A percentile compares a stretch with the other conserved stretches of the same genome.
Conservation (phyloP, 768 basidiomycete species). For the Lactifluus subvellereus region DNA sequence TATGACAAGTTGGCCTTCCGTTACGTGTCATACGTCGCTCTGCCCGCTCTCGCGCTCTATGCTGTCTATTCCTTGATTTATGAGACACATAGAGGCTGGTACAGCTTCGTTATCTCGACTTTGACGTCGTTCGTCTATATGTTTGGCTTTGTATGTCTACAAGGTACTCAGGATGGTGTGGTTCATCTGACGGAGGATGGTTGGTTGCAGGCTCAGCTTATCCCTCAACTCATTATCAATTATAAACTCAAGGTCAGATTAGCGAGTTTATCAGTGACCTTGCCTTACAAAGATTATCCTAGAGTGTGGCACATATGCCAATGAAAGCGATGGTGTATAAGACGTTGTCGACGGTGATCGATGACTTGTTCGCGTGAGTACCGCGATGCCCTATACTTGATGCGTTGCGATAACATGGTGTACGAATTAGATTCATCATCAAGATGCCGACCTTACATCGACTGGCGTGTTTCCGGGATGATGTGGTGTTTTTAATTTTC, state of each 20-base stretch:
- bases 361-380: conserved; percentile 85
- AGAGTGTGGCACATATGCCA: conserved; percentile 97
- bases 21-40: conserved; percentile 86
- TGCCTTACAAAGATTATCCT: conserved; percentile 14
- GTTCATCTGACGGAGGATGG: conserved; percentile 18
- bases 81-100: conserved; percentile 89
- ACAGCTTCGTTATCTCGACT: conserved; percentile 91
- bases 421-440: conserved; percentile 71
- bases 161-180: conserved; percentile 20
- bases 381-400: conserved; percentile 12
- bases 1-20: conserved; percentile 92
- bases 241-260: conserved; percentile 83
- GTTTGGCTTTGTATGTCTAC: conserved; percentile 88
- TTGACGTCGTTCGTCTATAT: conserved; percentile 91
- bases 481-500: conserved; percentile 87
- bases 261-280: conserved; percentile 1
- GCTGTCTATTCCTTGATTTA: conserved; percentile 76
- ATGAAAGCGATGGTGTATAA: conserved; percentile 99
- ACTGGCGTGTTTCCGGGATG: conserved; percentile 85
- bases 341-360: conserved; percentile 82
- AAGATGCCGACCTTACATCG: conserved; percentile 96
- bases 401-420: conserved; percentile 10
- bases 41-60: conserved; percentile 73
- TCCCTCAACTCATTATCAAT: conserved; percentile 91
- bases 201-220: conserved; percentile 62